phyloP scores from a whole-genome alignment of 805 yeast genomes.

The Suhomyces canberraensis region DNA sequence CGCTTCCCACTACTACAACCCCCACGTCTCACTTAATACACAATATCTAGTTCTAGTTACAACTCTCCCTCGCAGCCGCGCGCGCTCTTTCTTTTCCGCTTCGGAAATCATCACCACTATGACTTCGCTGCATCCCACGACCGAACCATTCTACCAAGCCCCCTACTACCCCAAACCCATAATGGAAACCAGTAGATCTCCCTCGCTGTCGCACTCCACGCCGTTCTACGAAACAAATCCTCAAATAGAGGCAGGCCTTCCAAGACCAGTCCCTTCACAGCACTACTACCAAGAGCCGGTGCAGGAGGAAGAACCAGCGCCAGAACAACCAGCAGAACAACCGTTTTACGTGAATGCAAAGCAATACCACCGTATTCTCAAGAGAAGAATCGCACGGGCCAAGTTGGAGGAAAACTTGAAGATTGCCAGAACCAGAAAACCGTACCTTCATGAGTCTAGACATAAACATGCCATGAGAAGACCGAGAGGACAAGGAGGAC shows the following conservation, averaged over 20 bases:
- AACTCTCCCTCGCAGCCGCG: no score
- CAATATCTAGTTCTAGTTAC: no score
- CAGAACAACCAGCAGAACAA: slow-evolving; percentile 54
- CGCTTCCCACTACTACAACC: no score
- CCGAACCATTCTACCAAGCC: no score
- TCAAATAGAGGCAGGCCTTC: slow-evolving; percentile 4
- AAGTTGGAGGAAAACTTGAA: slow-evolving; percentile 84
- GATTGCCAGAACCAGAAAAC: slow-evolving; percentile 85
- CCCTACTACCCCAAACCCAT: no score
- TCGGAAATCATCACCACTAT: no score
- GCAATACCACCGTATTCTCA: slow-evolving; percentile 91
- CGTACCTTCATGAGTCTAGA: slow-evolving; percentile 93
- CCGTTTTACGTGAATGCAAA: slow-evolving; percentile 98
- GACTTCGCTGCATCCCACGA: no score
- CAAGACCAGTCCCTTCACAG: slow-evolving; percentile 11
- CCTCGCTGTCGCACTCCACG: slow-evolving; percentile 11
- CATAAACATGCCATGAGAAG: slow-evolving; percentile 99
- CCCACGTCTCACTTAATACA: no score
- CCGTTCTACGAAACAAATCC: slow-evolving; percentile 23
- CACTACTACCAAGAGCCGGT: slow-evolving; percentile 6
- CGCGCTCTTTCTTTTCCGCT: no score
- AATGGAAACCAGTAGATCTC: slow-evolving; percentile 1
- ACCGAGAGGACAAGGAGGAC: slow-evolving; percentile 98
- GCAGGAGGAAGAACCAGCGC: slow-evolving; percentile 10
- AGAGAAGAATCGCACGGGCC: slow-evolving; percentile 91